These are phyloP conservation scores for Penicillium odoratum DNA, from an alignment of 495 filamentous ascomycete genomes.

Conservation along the genomic window DNA sequence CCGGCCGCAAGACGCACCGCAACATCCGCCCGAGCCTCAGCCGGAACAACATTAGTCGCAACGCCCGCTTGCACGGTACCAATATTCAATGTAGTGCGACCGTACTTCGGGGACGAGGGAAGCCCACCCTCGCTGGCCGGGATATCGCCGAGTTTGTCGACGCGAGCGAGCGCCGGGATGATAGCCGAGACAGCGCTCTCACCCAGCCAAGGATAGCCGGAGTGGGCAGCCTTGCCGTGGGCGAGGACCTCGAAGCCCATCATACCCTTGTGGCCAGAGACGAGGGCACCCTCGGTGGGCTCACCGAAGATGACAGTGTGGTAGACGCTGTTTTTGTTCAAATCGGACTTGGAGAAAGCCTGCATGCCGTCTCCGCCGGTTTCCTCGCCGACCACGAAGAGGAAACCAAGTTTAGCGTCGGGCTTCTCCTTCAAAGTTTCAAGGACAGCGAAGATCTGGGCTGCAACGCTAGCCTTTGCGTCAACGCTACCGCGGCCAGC, in stretches of 20 bases:
- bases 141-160: constrained; percentile 56
- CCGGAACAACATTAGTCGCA: constrained; percentile 84
- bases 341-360: constrained; percentile 41
- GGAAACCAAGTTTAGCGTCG: constrained; percentile 58
- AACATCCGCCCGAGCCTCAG: constrained; percentile 64
- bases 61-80: constrained; percentile 78
- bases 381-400: constrained; percentile 93
- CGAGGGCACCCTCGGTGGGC: constrained; percentile 83
- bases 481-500: constrained; percentile 84
- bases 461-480: constrained; percentile 84
- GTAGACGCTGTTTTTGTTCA: constrained; percentile 43
- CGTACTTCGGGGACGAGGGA: constrained; percentile 73
- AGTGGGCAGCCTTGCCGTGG: constrained; percentile 78
- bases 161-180: constrained; percentile 60
- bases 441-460: constrained; percentile 68
- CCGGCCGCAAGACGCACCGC: constrained; percentile 75
- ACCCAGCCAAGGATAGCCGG: constrained; percentile 86
- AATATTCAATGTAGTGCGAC: constrained; percentile 85
- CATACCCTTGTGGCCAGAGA: constrained; percentile 87
- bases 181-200: constrained; percentile 75
- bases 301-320: constrained; percentile 84
- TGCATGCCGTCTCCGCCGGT: constrained; percentile 82
- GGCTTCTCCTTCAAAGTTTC: constrained; percentile 53
- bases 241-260: constrained; percentile 61
- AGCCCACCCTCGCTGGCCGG: constrained; percentile 51